Evolutionary conservation across 2,329 filamentous ascomycete species (phyloP).

Genomic region (Epichloe baconii): DNA sequence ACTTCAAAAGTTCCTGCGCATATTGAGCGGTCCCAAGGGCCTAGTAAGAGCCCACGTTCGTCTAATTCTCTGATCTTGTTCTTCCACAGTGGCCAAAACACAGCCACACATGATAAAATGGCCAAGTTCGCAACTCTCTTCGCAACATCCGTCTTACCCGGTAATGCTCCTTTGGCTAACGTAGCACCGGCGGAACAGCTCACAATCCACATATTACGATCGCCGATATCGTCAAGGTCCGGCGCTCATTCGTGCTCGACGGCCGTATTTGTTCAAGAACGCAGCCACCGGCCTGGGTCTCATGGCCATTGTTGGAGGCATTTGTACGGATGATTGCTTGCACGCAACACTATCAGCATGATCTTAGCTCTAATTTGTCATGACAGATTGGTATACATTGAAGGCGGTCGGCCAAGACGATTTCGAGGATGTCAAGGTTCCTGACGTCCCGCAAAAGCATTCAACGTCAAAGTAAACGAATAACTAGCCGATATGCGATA

Average conservation of each 20-base stretch:
- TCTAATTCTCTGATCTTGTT: neutral
- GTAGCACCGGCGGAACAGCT: constrained; percentile 16
- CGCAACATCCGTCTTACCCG: neutral
- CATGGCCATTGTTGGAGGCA: constrained; percentile 60
- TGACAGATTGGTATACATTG: constrained; percentile 51
- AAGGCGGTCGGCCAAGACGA: constrained; percentile 87
- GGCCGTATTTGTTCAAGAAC: constrained; percentile 88
- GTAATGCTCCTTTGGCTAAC: neutral
- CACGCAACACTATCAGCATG: neutral
- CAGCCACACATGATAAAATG: neutral
- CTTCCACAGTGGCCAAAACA: neutral
- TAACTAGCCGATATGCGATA: neutral
- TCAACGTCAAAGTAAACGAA: constrained; percentile 20
- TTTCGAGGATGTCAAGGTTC: constrained; percentile 89
- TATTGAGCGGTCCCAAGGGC: neutral
- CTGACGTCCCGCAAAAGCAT: constrained; percentile 51
- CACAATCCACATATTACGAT: constrained; percentile 74
- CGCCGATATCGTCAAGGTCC: constrained; percentile 72
- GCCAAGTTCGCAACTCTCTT: neutral
- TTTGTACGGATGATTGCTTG: constrained; percentile 59
- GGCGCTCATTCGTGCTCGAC: constrained; percentile 79
- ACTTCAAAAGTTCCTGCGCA: neutral
- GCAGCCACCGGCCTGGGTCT: constrained; percentile 66
- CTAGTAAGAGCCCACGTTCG: neutral
- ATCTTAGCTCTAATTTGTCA: neutral